Evolutionary conservation across 1,284 basidiomycete genomes (phyloP), one percentile per base, ranked within the genome.

Genomic region (Porogramme epimiltina): DNA sequence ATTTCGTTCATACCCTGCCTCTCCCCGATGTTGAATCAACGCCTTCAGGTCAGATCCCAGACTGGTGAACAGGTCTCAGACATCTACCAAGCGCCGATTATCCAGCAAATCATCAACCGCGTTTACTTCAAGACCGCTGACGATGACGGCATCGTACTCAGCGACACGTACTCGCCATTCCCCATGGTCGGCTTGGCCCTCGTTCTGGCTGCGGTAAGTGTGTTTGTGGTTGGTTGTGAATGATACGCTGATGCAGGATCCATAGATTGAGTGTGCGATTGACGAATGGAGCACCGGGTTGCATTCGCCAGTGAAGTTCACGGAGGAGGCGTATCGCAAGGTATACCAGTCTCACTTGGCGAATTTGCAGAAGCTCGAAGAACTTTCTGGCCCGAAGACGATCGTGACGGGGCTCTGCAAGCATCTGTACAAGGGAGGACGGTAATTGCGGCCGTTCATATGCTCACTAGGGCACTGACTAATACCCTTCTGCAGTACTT

Each of bases 201-300:
- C 2, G 25, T 52, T 28, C 34, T 52, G 3, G 31, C 50, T 2
- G 50, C 44, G 15, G 50, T 52, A 25, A n/a, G 50, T 52, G 3
- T n/a, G 11, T 25, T 10, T 33, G 19, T 31, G 13, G 8, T 8
- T 31, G 8, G 6, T 31, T 31, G 28, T n/a, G n/a, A n/a, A n/a
- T n/a, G 13, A 9, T 23, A 20, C 31, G 19, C 16, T 4, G n/a
- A 26, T 36, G n/a, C 39, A 19, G 13, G 6, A 23, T 19, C 11
- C 13, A 24, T 16, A 47, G 44, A 39, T 46, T 4, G 42, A 51
- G n/a, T 45, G 49, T 19, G 42, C 49, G 20, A 45, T 51, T 13
- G 49, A 51, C 9, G 49, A 51, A 19, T 51, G 49, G 49, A 23
- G 13, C 19, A 31, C 42, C 8, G 49, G 49, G 28, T 8, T 6